Percentiles rank a stretch among this genome's conserved stretches.
Conservation (phyloP, 495 filamentous ascomycete species). For the Neurospora sp. region DNA sequence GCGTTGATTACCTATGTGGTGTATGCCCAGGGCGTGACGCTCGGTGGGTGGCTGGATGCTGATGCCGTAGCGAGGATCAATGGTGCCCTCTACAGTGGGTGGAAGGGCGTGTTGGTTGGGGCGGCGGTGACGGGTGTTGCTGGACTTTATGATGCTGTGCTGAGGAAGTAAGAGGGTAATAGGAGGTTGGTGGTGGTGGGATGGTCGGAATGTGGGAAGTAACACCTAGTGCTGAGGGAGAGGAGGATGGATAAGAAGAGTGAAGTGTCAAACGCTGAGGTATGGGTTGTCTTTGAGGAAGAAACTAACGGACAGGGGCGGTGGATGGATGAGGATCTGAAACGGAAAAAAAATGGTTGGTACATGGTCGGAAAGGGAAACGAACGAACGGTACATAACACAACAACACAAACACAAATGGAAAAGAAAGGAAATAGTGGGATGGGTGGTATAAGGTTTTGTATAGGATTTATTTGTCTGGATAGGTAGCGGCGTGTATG, state of each 20-base stretch:
- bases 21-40: conserved; percentile 58
- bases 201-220: neutral
- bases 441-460: neutral
- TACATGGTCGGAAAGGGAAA: neutral
- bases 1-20: conserved; percentile 69
- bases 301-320: neutral
- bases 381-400: neutral
- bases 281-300: neutral
- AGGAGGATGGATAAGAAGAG: neutral
- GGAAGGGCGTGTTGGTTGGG: conserved; percentile 59
- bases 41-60: conserved; percentile 50
- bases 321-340: neutral
- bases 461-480: neutral
- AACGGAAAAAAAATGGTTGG: neutral
- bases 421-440: neutral
- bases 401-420: neutral
- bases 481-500: neutral
- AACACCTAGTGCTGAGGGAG: neutral
- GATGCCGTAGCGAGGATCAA: conserved; percentile 52
- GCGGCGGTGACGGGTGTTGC: conserved; percentile 57
- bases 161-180: conserved; percentile 48
- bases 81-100: conserved; percentile 58
- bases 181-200: neutral
- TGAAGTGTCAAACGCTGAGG: neutral
- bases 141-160: conserved; percentile 73